Evolutionary conservation across 495 filamentous ascomycete genomes (phyloP), one percentile per base, ranked within the genome.

Genomic region (Penicillium atrosanguineum): DNA sequence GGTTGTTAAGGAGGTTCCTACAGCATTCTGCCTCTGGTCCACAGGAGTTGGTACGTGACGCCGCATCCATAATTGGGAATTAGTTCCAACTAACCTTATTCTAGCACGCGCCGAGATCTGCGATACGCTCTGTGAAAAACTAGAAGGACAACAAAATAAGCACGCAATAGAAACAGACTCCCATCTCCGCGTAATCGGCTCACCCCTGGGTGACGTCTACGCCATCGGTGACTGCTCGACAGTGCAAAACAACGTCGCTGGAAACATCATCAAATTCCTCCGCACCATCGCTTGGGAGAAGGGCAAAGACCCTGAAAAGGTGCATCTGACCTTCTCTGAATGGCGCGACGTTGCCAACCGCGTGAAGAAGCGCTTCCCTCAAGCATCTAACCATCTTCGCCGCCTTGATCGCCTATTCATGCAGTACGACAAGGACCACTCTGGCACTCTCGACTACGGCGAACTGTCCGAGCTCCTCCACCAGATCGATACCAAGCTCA

Each of bases 1-100:
- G 3, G 60, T 96, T 34, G 86, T 84, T 20, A 99, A 97, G 68
- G 92, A 97, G 53, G 84, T 99, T 4, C 95, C 95, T 0, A 95
- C 90, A 78, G 93, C 88, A 44, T 96, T 99, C 72, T 97, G 94
- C 62, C 78, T 99, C 6, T 99, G 95, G 95, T 97, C 94, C 0
- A 99, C 95, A 1, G 95, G 95, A 50, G 93, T 99, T 38, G 67
- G 77, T 80, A 65, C 63, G 76, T 70, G 19, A 15, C 15, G 9
- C 6, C 1, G 14, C 18, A 3, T 11, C 31, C 44, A 4, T n/a
- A 15, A 52, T 6, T 38, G 7, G 11, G 15, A 25, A 19, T 37
- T 15, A 14, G 36, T n/a, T 56, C 26, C 34, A 8, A 47, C 38
- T 52, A 12, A 61, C 44, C 31, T 53, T 40, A n/a, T 39, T 25